Evolutionary conservation across 1,284 basidiomycete species (phyloP).

Genomic region (Trichosporon inkin): DNA sequence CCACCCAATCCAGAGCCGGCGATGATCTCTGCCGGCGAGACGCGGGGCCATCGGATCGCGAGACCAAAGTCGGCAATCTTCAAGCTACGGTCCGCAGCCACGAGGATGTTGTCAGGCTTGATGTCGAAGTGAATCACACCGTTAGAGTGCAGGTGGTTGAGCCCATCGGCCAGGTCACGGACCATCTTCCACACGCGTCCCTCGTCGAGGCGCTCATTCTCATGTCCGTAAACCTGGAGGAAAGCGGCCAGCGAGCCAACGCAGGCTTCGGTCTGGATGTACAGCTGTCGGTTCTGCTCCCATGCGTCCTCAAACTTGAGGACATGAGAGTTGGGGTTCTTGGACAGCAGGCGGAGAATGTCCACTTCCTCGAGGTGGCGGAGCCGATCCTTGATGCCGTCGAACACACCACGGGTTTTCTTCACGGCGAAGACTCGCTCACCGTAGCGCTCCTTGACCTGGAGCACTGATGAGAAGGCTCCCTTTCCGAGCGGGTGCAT

Average conservation of each 20-base stretch:
- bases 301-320: conserved; percentile 91
- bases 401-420: conserved; percentile 81
- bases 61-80: conserved; percentile 99
- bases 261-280: conserved; percentile 93
- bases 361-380: conserved; percentile 94
- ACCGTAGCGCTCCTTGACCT: conserved; percentile 68
- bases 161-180: conserved; percentile 80
- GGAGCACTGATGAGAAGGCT: conserved; percentile 91
- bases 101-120: conserved; percentile 96
- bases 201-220: conserved; percentile 82
- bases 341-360: conserved; percentile 74
- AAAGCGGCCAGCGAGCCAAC: conserved; percentile 88
- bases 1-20: conserved; percentile 48
- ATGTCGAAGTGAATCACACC: conserved; percentile 94
- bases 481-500: conserved; percentile 82
- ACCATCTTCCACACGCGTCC: conserved; percentile 95
- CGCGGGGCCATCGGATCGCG: conserved; percentile 77
- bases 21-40: conserved; percentile 46
- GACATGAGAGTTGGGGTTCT: conserved; percentile 64
- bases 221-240: conserved; percentile 84
- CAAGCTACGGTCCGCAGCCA: conserved; percentile 82
- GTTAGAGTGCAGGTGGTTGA: conserved; percentile 81
- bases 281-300: conserved; percentile 88
- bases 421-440: conserved; percentile 78
- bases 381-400: conserved; percentile 80